Evolutionary conservation across 768 basidiomycete genomes (phyloP), one percentile per base, ranked within the genome.

Genomic region (Hirschioporus abietinus): DNA sequence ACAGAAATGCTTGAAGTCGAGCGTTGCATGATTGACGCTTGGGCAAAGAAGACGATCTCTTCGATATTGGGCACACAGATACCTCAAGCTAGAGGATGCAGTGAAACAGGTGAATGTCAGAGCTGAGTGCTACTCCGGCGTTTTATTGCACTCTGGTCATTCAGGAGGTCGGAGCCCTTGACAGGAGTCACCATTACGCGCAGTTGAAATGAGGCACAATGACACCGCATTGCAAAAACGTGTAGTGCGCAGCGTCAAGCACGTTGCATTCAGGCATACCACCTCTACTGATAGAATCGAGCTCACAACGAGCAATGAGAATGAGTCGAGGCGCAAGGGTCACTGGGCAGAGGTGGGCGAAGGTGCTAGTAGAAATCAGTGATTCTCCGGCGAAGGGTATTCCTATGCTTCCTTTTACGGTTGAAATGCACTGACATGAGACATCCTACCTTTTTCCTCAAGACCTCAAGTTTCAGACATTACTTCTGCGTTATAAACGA

Each of bases 131-230:
- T 52, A 10, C 6, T 52, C 42, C 42, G 4, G 6, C 1, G 42
- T 10, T 52, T 52, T 52, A 52, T 52, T 52, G 42, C 6, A 15
- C 42, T 52, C 12, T 52, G 42, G 42, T 15, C 42, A 52, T 52
- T 52, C 42, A 52, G 42, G 42, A 52, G 42, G 5, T 52, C 42
- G 42, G 42, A 52, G 42, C 42, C 42, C 42, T 52, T 52, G 42
- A 52, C 42, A 52, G 42, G 42, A 52, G 42, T 52, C 42, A 52
- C 42, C 42, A 52, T 52, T 52, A 52, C 42, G 42, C 42, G 42
- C 42, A 52, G 42, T 52, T 52, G 42, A 52, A 52, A 52, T 20
- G 42, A 52, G 42, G 42, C 42, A 20, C 42, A 3, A 52, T 52
- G 42, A 15, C 42, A 52, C 42, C 42, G 20, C 42, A 52, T 52